These are phyloP conservation scores for Neoarthrinium moseri DNA, from an alignment of 2,329 filamentous ascomycete species.

Conservation along the genomic window DNA sequence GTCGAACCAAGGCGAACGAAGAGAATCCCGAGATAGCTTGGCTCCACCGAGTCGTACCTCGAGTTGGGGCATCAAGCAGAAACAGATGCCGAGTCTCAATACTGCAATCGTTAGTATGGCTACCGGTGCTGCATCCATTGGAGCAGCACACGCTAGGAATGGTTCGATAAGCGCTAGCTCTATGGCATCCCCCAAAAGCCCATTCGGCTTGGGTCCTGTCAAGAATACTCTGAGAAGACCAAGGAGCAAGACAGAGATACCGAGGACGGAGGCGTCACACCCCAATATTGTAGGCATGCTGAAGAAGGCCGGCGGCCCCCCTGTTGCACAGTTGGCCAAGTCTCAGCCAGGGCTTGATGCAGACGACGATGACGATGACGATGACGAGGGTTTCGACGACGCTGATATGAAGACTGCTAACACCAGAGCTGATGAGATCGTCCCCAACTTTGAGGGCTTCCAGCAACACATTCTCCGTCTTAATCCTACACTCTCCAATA, in stretches of 20 bases:
- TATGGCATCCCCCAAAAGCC: constrained; percentile 53
- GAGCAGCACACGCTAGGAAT: constrained; percentile 54
- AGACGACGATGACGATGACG: constrained; percentile 61
- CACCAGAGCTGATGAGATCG: constrained; percentile 62
- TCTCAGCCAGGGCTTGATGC: constrained; percentile 41
- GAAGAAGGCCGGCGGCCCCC: constrained; percentile 53
- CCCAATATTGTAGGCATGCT: constrained; percentile 49
- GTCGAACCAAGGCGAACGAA: constrained; percentile 23
- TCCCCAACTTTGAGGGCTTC: constrained; percentile 75
- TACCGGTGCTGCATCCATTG: constrained; percentile 53
- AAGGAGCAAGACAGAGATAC: constrained; percentile 54
- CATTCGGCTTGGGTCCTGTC: constrained; percentile 36
- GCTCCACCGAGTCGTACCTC: constrained; percentile 49
- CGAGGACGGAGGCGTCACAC: constrained; percentile 38
- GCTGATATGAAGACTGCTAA: constrained; percentile 61
- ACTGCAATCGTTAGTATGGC: constrained; percentile 57
- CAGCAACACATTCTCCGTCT: constrained; percentile 69
- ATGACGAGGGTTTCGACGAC: constrained; percentile 55
- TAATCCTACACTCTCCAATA: constrained; percentile 65
- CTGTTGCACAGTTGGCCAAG: constrained; percentile 47
- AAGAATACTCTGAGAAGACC: constrained; percentile 51
- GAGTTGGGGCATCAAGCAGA: constrained; percentile 50
- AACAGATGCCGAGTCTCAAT: constrained; percentile 55
- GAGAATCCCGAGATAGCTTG: constrained; percentile 47
- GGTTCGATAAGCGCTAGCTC: constrained; percentile 59